Evolutionary conservation across 1,139 yeast genomes (phyloP).

Genomic region (Protomyces inouyei): DNA sequence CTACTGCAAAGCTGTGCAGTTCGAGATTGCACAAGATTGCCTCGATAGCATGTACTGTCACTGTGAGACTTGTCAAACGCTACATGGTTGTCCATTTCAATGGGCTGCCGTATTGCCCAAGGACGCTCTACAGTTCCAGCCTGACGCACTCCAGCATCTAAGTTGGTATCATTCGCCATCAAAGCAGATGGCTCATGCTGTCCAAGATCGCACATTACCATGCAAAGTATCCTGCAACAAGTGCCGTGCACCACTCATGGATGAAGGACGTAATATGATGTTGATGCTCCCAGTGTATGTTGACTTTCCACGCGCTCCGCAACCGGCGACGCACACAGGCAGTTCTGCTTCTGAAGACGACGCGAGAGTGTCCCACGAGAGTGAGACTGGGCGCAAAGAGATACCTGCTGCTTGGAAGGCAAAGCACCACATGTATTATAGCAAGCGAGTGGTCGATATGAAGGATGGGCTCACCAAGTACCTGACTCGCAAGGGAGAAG

Average conservation of each 20-base stretch:
- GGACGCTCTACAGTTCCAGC: not conserved
- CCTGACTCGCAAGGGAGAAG: slow-evolving; percentile 17
- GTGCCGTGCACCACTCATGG: slow-evolving; percentile 18
- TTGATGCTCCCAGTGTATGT: slow-evolving; percentile 18
- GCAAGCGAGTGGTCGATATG: slow-evolving; percentile 19
- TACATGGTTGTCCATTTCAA: slow-evolving; percentile 22
- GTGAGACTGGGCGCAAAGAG: slow-evolving; percentile 1
- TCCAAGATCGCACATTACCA: not conserved
- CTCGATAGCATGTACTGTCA: slow-evolving; percentile 23
- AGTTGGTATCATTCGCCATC: not conserved
- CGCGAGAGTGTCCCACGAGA: not conserved
- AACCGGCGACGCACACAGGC: too few species aligned
- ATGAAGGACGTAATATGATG: slow-evolving; percentile 28
- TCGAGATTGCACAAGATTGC: slow-evolving; percentile 2
- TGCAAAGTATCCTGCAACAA: slow-evolving; percentile 12
- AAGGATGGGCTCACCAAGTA: slow-evolving; percentile 15
- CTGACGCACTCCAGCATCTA: not conserved
- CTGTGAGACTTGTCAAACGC: slow-evolving; percentile 21
- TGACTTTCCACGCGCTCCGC: slow-evolving; percentile 1
- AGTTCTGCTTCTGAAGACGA: not conserved
- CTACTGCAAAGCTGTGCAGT: slow-evolving; percentile 13
- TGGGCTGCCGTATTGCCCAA: slow-evolving; percentile 25
- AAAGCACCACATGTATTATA: slow-evolving; percentile 21
- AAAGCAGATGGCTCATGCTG: not conserved
- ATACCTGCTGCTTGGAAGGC: slow-evolving; percentile 12